phyloP scores from a whole-genome alignment of 306 rosid genomes.

The Medicago truncatula region MtrunA17r5.0-ANR NC_053045.1:54501-55000 shows the following conservation, averaged over 20 bases:
- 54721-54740: constrained; percentile 99
- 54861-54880: constrained; percentile 8
- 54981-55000: too few relatives aligned
- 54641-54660: constrained; percentile 97
- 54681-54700: constrained; percentile 94
- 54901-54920: not conserved
- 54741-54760: constrained; percentile 88
- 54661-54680: constrained; percentile 90
- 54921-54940: too few relatives aligned
- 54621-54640: constrained; percentile 95
- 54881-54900: not conserved
- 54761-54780: constrained; percentile 85
- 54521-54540: constrained; percentile 42
- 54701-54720: constrained; percentile 93
- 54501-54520: constrained; percentile 30
- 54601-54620: constrained; percentile 97
- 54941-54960: too few relatives aligned
- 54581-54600: constrained; percentile 99
- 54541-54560: constrained; percentile 29
- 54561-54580: constrained; percentile 99
- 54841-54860: constrained; percentile 65
- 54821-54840: constrained; percentile 81
- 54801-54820: constrained; percentile 84
- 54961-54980: too few relatives aligned
- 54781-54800: constrained; percentile 75